Conservation (phyloP, 2,329 filamentous ascomycete species). For the Teratosphaeria viscida region DNA sequence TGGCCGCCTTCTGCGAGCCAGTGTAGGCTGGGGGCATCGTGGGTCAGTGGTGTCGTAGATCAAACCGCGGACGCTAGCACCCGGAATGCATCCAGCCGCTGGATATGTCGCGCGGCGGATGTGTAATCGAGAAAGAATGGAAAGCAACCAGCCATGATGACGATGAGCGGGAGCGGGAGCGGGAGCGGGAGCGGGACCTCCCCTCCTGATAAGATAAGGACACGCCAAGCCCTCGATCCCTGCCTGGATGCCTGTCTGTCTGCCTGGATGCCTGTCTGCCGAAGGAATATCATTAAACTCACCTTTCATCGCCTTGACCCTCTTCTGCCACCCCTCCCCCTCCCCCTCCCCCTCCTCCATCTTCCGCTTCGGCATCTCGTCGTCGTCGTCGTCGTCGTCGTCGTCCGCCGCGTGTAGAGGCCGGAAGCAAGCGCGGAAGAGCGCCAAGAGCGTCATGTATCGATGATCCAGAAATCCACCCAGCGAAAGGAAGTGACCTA, state of each 20-base stretch:
- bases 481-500: too few relatives aligned
- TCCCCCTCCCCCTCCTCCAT: neutral
- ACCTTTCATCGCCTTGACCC: neutral
- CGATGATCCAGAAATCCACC: too few relatives aligned
- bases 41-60: neutral
- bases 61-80: neutral
- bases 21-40: conserved; percentile 38
- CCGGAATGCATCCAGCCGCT: neutral
- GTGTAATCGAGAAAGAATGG: neutral
- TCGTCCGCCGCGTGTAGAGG: neutral
- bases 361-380: conserved; percentile 8
- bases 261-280: neutral
- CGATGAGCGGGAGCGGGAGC: too few relatives aligned
- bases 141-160: neutral
- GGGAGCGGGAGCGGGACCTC: too few relatives aligned
- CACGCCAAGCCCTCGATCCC: neutral
- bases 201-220: neutral
- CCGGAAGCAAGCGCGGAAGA: neutral
- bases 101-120: neutral
- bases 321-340: neutral
- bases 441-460: neutral
- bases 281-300: neutral
- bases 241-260: too few relatives aligned
- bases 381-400: neutral
- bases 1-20: conserved; percentile 35